phyloP scores from a whole-genome alignment of 108 stramenopile species.

The Nitzschia sp. region DNA sequence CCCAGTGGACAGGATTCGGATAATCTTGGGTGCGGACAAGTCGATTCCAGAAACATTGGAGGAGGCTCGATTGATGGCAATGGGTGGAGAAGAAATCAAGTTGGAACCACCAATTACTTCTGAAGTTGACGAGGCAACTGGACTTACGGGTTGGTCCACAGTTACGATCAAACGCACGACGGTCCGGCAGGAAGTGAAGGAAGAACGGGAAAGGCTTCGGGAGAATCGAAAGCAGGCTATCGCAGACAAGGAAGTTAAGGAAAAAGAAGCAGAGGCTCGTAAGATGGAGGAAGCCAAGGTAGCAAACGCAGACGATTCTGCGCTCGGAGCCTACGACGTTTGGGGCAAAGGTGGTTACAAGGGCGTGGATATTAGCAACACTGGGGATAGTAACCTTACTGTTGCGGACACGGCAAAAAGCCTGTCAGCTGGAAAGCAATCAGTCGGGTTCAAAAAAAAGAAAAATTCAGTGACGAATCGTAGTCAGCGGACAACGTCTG shows the following conservation, averaged over 20 bases:
- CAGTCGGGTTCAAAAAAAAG: slow-evolving; percentile 37
- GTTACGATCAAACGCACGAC: slow-evolving; percentile 69
- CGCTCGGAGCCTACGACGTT: slow-evolving; percentile 83
- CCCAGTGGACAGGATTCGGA: slow-evolving; percentile 55
- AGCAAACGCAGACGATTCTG: slow-evolving; percentile 82
- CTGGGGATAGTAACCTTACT: slow-evolving; percentile 37
- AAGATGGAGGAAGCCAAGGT: slow-evolving; percentile 83
- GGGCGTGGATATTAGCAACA: slow-evolving; percentile 73
- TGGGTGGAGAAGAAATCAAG: slow-evolving; percentile 73
- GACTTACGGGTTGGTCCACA: slow-evolving; percentile 73
- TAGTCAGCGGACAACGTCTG: slow-evolving; percentile 52
- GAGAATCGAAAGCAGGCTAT: slow-evolving; percentile 45
- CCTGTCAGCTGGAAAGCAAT: slow-evolving; percentile 41
- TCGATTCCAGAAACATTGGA: slow-evolving; percentile 73
- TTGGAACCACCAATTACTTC: slow-evolving; percentile 6
- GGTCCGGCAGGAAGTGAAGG: slow-evolving; percentile 58
- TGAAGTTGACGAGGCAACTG: slow-evolving; percentile 74
- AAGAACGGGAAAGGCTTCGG: slow-evolving; percentile 58
- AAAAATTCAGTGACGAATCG: slow-evolving; percentile 31
- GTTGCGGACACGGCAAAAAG: slow-evolving; percentile 55
- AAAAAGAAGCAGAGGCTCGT: slow-evolving; percentile 52
- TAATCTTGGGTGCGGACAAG: slow-evolving; percentile 68
- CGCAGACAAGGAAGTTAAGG: slow-evolving; percentile 44
- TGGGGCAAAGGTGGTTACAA: slow-evolving; percentile 74
- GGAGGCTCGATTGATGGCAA: slow-evolving; percentile 73